Evolutionary conservation across 2,329 filamentous ascomycete species (phyloP).

Genomic region (Neofusicoccum ribis): DNA sequence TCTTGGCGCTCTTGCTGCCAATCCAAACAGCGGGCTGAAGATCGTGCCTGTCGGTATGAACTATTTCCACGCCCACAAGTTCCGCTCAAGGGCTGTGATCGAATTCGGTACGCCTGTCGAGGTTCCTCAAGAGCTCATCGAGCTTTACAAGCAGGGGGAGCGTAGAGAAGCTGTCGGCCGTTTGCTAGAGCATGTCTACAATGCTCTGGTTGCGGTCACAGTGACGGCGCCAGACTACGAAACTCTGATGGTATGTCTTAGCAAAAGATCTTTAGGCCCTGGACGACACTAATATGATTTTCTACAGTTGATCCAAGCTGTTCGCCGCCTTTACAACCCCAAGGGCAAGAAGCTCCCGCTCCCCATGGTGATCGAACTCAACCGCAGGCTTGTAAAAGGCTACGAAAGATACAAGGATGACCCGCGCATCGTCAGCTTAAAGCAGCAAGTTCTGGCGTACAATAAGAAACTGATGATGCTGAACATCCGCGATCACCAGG

Average conservation of each 20-base stretch:
- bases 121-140: conserved; percentile 76
- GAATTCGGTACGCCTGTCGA: conserved; percentile 92
- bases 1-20: conserved; percentile 79
- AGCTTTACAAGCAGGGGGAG: conserved; percentile 80
- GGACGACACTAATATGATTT: not conserved
- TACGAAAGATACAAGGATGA: conserved; percentile 94
- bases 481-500: conserved; percentile 89
- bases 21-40: conserved; percentile 84
- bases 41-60: conserved; percentile 99
- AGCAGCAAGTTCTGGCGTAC: conserved; percentile 76
- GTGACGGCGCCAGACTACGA: conserved; percentile 93
- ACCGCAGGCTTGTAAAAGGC: conserved; percentile 84
- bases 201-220: conserved; percentile 82
- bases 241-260: conserved; percentile 71
- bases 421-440: conserved; percentile 74
- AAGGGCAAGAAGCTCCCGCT: conserved; percentile 91
- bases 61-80: conserved; percentile 99
- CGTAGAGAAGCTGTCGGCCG: conserved; percentile 83
- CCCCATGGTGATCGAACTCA: conserved; percentile 90
- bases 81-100: conserved; percentile 90
- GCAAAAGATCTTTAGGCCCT: not conserved
- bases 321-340: conserved; percentile 87
- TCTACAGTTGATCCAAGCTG: conserved; percentile 80
- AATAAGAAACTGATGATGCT: conserved; percentile 84
- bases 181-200: conserved; percentile 82